Percentiles rank a stretch among this genome's conserved stretches.
phyloP scores from a whole-genome alignment of 352 stramenopile genomes.

The Phytophthora aleatoria region DNA sequence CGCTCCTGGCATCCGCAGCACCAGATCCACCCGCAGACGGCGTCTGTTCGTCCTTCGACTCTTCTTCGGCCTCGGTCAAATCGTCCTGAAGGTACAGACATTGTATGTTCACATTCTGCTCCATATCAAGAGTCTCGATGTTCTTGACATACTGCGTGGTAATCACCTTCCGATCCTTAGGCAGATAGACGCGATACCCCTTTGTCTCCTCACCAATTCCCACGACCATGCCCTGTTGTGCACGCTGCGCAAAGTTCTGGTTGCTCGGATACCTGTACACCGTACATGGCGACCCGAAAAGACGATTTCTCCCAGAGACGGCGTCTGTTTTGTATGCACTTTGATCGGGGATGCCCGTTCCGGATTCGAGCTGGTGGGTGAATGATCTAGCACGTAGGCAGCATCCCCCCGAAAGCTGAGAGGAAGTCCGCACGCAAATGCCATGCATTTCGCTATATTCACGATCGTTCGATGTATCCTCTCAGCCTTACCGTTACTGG shows the following conservation, averaged over 20 bases:
- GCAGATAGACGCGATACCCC: not conserved
- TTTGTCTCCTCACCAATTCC: not conserved
- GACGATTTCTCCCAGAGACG: slow-evolving; percentile 7
- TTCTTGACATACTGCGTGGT: not conserved
- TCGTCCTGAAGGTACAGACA: not conserved
- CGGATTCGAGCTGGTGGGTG: slow-evolving; percentile 25
- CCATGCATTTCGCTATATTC: slow-evolving; percentile 38
- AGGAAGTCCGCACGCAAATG: slow-evolving; percentile 30
- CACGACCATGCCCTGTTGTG: not conserved
- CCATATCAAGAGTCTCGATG: too few species aligned
- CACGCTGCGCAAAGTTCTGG: not conserved
- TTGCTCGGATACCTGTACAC: not conserved
- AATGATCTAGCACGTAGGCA: slow-evolving; percentile 34
- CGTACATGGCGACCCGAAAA: not conserved
- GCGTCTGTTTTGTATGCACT: slow-evolving; percentile 3
- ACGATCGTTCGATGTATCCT: slow-evolving; percentile 40
- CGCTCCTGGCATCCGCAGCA: too few species aligned
- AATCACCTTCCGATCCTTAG: not conserved
- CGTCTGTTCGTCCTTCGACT: not conserved
- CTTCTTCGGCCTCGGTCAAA: not conserved
- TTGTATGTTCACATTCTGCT: too few species aligned
- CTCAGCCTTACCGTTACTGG: slow-evolving; percentile 34
- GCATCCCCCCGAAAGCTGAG: slow-evolving; percentile 32
- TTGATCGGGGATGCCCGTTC: slow-evolving; percentile 10
- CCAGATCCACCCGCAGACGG: too few species aligned